Base-by-base conservation (phyloP, 441 rosid genomes). In the Euphorbia schlechtendalii region DNA sequence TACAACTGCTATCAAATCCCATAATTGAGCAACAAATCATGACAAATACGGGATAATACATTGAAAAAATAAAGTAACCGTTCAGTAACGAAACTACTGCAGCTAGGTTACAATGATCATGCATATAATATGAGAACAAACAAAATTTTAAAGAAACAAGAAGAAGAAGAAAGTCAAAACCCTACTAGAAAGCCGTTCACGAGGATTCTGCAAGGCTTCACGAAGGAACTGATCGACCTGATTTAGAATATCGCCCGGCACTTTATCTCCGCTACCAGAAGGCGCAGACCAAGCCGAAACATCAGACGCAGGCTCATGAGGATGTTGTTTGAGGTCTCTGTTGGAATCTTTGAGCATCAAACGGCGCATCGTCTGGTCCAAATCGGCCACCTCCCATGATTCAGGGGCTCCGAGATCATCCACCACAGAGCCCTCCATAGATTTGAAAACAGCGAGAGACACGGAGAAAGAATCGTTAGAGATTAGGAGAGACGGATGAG, bases 221-320 rank as follows among this genome's bases (percentile, higher is more conserved):
- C 82, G 86, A 21, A 88, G 90, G 74, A 88, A 88, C 81, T 82
- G 90, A 71, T 88, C 96, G 56, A 88, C 90, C 81, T 82, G 86
- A 65, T 69, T 68, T 61, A 74, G 12, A 14, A 60, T 68, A 56
- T 84, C 86, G 30, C 83, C 87, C 8, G 80, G 8, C 2, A 69
- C 74, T 53, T 75, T 81, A 21, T 71, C 76, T 8, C 68, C 14
- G 28, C 61, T 38, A 46, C 30, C 66, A 2, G 74, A 48, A 52
- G 77, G 56, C 14, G 21, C 54, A 11, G 59, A 41, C 34, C 43
- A 27, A 58, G 17, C 68, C 15, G 69, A 45, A 45, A 10, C 3
- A 25, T 46, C 56, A 24, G 57, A 12, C 8, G 38, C 4, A 30
- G 70, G 73, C 62, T 75, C 82, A 1, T 58, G n/a, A n/a, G n/a